Evolutionary conservation across 2,329 filamentous ascomycete species (phyloP).

Genomic region (Leptodontidium sp.): DNA sequence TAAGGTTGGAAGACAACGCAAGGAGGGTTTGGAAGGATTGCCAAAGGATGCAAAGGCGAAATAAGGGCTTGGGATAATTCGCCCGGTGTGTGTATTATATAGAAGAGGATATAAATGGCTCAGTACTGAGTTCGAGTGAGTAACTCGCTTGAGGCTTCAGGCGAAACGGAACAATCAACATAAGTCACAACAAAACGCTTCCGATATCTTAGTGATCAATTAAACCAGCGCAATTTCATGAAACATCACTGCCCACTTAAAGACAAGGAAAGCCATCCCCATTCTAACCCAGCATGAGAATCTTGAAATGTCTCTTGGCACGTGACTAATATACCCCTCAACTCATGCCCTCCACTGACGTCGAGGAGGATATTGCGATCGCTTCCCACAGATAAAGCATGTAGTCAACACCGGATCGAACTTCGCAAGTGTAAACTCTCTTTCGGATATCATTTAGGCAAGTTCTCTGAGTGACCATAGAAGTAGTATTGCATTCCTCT

Average conservation of each 20-base stretch:
- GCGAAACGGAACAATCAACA: neutral
- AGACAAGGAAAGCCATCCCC: no score
- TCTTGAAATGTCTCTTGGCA: neutral
- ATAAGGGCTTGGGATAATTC: neutral
- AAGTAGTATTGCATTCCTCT: neutral
- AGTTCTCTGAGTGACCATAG: neutral
- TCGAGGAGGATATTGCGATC: neutral
- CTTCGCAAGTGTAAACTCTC: neutral
- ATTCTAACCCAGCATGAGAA: no score
- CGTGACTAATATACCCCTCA: conserved; percentile 9
- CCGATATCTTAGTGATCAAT: neutral
- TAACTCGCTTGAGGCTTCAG: neutral
- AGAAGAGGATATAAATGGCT: neutral
- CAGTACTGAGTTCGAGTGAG: neutral
- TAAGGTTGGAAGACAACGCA: conserved; percentile 68
- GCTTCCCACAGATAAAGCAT: neutral
- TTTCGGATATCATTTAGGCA: neutral
- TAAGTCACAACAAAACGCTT: neutral
- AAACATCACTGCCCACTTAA: neutral
- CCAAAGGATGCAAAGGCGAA: conserved; percentile 59
- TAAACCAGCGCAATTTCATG: neutral
- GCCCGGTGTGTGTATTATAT: neutral
- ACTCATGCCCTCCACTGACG: conserved; percentile 11
- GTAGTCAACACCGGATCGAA: neutral
- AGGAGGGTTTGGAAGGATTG: conserved; percentile 62